Conservation (phyloP, 176 grass and related monocot species). For the Puccinellia tenuiflora region DNA sequence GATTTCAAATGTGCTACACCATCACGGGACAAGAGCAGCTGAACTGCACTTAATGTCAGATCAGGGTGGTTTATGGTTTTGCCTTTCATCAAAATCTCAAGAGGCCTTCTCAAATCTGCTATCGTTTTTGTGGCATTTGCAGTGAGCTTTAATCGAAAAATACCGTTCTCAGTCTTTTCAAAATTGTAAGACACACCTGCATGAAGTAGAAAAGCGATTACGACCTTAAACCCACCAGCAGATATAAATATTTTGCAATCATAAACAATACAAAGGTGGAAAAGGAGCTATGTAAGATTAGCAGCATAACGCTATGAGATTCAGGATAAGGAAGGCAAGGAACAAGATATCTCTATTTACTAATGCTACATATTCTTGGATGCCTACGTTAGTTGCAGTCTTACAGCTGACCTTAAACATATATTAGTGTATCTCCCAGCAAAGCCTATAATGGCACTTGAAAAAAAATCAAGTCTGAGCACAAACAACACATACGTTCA, state of each 20-base stretch:
- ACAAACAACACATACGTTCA: not conserved
- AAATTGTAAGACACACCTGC: constrained; percentile 73
- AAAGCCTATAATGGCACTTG: not conserved
- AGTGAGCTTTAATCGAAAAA: constrained; percentile 52
- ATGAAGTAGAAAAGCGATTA: constrained; percentile 26
- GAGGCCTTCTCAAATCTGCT: constrained; percentile 72
- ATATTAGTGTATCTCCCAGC: not conserved
- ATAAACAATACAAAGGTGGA: constrained; percentile 9
- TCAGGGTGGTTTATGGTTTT: constrained; percentile 71
- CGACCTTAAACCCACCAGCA: not conserved
- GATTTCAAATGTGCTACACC: constrained; percentile 51
- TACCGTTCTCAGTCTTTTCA: constrained; percentile 60
- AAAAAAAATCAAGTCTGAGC: not conserved
- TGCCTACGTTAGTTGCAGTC: not conserved
- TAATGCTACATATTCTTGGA: not conserved
- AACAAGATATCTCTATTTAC: not conserved
- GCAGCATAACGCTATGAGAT: not conserved
- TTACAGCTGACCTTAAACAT: not conserved
- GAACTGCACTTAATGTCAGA: constrained; percentile 48
- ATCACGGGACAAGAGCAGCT: constrained; percentile 67
- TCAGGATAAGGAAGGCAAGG: not conserved
- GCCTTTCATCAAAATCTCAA: constrained; percentile 80
- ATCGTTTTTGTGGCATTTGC: constrained; percentile 88
- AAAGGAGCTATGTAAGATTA: not conserved
- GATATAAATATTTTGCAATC: not conserved